Percentiles rank a stretch among this genome's conserved stretches.
Conservation (phyloP, 2,329 filamentous ascomycete species). For the Xylaria multiplex region DNA sequence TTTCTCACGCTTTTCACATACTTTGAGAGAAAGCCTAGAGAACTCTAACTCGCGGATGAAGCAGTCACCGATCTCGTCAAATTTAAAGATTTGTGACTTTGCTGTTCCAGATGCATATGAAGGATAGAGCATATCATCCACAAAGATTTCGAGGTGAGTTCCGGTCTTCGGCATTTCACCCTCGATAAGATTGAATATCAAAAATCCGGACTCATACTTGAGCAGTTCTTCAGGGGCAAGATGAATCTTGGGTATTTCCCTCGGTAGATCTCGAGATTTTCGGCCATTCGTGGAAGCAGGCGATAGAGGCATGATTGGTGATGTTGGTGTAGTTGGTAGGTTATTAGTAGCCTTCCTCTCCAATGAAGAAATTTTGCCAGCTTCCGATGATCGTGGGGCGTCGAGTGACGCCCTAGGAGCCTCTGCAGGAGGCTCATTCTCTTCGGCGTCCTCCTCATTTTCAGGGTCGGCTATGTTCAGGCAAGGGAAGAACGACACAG, state of each 20-base stretch:
- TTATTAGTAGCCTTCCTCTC: constrained; percentile 46
- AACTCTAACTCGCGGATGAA: constrained; percentile 98
- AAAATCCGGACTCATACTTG: constrained; percentile 87
- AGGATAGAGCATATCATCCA: constrained; percentile 94
- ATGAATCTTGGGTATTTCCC: constrained; percentile 77
- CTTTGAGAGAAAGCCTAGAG: constrained; percentile 87
- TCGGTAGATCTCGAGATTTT: constrained; percentile 62
- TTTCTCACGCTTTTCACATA: constrained; percentile 82
- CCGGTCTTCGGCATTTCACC: constrained; percentile 82
- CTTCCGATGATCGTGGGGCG: constrained; percentile 50
- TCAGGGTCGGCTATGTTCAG: constrained; percentile 89
- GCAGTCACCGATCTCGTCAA: constrained; percentile 94
- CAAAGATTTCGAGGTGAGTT: constrained; percentile 84
- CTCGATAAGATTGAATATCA: constrained; percentile 95
- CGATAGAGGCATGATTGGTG: constrained; percentile 56
- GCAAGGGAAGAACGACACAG: constrained; percentile 88
- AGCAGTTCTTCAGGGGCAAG: constrained; percentile 83
- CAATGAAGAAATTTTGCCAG: constrained; percentile 58
- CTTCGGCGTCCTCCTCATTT: constrained; percentile 72
- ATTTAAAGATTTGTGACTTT: constrained; percentile 72
- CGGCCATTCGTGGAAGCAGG: constrained; percentile 51
- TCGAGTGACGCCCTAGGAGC: constrained; percentile 46
- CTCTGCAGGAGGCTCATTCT: constrained; percentile 46
- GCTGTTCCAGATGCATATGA: constrained; percentile 85
- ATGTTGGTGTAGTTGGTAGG: constrained; percentile 46